Percentiles rank a stretch among this genome's conserved stretches.
These are phyloP conservation scores for Beta macrorhiza DNA, from an alignment of 179 eudicot genomes.

Conservation along the genomic window DNA sequence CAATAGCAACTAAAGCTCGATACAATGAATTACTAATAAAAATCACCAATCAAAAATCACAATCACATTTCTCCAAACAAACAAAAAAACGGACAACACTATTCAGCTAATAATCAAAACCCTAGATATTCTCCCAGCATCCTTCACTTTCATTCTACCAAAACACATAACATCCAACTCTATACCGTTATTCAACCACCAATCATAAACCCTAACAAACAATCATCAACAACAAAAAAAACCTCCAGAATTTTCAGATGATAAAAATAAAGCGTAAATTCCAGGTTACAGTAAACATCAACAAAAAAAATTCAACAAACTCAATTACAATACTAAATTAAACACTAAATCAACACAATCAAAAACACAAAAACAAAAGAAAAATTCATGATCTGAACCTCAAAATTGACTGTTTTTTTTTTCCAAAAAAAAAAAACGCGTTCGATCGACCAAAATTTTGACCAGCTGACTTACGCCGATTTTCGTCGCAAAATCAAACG, in stretches of 20 bases:
- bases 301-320: not conserved
- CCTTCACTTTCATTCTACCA: not conserved
- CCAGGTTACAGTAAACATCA: constrained; percentile 24
- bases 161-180: constrained; percentile 6
- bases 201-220: constrained; percentile 20
- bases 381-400: constrained; percentile 30
- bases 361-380: not conserved
- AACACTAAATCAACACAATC: not conserved
- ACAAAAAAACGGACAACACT: not conserved
- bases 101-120: constrained; percentile 26
- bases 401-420: constrained; percentile 1
- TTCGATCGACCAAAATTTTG: constrained; percentile 26
- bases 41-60: not conserved
- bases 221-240: not conserved
- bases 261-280: constrained; percentile 12
- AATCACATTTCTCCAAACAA: constrained; percentile 6
- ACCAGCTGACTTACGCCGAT: constrained; percentile 22
- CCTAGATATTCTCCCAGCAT: constrained; percentile 25
- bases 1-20: not conserved
- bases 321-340: not conserved
- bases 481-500: not conserved
- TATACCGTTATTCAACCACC: constrained; percentile 4
- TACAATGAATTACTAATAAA: not conserved
- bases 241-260: not conserved
- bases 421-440: constrained; percentile 17